phyloP scores from a whole-genome alignment of 106 monocot species.

The Platanthera zijinensis region DNA sequence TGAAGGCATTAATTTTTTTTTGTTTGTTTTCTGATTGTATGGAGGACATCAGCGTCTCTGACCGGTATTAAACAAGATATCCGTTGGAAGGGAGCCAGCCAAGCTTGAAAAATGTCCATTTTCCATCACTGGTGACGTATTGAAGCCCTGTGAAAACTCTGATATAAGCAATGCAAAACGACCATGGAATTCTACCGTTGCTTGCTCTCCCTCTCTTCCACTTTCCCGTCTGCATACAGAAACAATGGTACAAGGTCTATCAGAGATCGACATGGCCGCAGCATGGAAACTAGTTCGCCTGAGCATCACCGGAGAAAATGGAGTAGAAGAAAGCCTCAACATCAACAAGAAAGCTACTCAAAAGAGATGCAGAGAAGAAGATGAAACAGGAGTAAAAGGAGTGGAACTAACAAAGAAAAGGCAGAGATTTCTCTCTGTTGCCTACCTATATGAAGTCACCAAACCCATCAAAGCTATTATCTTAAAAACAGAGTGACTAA shows the following conservation, averaged over 20 bases:
- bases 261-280: not conserved
- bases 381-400: not conserved
- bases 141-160: not conserved
- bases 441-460: not conserved
- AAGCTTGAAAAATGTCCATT: not conserved
- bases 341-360: not conserved
- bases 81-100: not conserved
- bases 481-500: not conserved
- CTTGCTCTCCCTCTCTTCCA: not conserved
- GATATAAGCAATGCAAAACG: not conserved
- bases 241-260: not conserved
- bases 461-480: not conserved
- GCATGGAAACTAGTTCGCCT: not conserved
- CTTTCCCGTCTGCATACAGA: not conserved
- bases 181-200: not conserved
- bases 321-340: not conserved
- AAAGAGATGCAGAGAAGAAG: constrained; percentile 4
- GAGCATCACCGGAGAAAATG: not conserved
- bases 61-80: too few relatives aligned
- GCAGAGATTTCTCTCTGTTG: not conserved
- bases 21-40: too few relatives aligned
- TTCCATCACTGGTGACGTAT: not conserved
- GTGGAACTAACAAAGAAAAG: not conserved
- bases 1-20: too few relatives aligned
- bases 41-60: too few relatives aligned